phyloP scores from a whole-genome alignment of 805 yeast species.

The Yamadazyma laniorum region DNA sequence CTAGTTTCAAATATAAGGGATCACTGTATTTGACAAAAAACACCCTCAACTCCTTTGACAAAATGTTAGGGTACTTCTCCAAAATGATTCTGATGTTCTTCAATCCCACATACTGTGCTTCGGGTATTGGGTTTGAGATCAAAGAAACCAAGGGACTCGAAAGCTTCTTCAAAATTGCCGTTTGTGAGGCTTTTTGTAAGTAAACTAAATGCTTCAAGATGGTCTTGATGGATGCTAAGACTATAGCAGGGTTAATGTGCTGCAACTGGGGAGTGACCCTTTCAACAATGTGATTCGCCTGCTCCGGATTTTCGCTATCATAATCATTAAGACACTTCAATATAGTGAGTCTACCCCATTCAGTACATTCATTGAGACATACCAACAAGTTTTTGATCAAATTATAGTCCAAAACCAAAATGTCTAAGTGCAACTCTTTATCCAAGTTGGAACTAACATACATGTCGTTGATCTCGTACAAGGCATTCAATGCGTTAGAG shows the following conservation, averaged over 20 bases:
- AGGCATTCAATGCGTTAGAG: constrained; percentile 86
- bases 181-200: constrained; percentile 32
- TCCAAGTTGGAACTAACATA: constrained; percentile 36
- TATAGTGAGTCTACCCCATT: constrained; percentile 96
- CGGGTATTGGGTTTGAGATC: constrained; percentile 80
- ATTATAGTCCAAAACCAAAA: constrained; percentile 38
- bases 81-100: constrained; percentile 86
- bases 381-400: constrained; percentile 62
- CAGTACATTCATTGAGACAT: constrained; percentile 95
- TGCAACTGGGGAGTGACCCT: constrained; percentile 92
- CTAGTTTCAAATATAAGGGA: constrained; percentile 74
- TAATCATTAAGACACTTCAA: constrained; percentile 78
- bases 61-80: constrained; percentile 80
- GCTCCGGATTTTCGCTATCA: constrained; percentile 51
- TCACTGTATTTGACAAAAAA: constrained; percentile 87
- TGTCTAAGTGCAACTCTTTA: constrained; percentile 32
- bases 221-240: constrained; percentile 78
- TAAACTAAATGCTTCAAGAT: constrained; percentile 65
- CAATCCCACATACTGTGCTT: constrained; percentile 90
- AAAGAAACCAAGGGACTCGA: constrained; percentile 85
- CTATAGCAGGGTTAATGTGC: constrained; percentile 96
- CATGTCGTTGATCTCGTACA: constrained; percentile 76
- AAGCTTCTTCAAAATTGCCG: constrained; percentile 60
- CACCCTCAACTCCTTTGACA: constrained; percentile 78
- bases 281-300: constrained; percentile 83